Conservation (phyloP, 2,329 filamentous ascomycete species). For the Tolypocladium nubicola region DNA sequence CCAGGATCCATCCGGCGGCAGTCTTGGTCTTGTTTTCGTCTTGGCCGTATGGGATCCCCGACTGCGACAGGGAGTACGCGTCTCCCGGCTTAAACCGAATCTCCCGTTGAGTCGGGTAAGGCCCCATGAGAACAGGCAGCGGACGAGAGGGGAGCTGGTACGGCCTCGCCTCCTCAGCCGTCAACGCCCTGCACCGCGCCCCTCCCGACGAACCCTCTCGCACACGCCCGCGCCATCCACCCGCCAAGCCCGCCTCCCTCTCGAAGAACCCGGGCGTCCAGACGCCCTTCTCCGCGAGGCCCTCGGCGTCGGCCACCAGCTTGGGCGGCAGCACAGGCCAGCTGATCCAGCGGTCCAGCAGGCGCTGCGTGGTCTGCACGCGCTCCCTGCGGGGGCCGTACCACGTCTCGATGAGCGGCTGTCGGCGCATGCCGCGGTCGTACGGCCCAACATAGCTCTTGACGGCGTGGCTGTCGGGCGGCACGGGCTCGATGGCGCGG, state of each 20-base stretch:
- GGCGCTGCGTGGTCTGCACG: conserved; percentile 22
- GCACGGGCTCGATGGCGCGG: conserved; percentile 20
- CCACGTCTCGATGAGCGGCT: conserved; percentile 25
- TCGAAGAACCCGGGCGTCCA: conserved; percentile 27
- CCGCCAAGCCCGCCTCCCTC: conserved; percentile 20
- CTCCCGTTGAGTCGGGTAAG: conserved; percentile 17
- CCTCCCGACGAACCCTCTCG: conserved; percentile 7
- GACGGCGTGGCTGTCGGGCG: conserved; percentile 18
- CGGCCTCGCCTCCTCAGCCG: conserved; percentile 13
- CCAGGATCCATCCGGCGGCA: conserved; percentile 39
- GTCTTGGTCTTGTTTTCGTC: conserved; percentile 12
- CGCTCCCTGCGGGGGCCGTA: conserved; percentile 28
- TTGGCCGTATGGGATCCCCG: conserved; percentile 17
- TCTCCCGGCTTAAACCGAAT: conserved; percentile 16
- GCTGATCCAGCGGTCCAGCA: conserved; percentile 30
- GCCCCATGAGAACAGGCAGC: conserved; percentile 24
- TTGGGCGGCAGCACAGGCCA: conserved; percentile 29
- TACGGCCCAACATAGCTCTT: conserved; percentile 25
- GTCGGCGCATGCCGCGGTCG: conserved; percentile 20
- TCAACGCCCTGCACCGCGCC: conserved; percentile 7
- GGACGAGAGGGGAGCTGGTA: conserved; percentile 16
- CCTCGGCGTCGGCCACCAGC: conserved; percentile 13
- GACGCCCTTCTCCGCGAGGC: conserved; percentile 21
- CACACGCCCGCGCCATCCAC: conserved; percentile 17
- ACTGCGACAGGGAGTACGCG: conserved; percentile 14